These are phyloP conservation scores for Metschnikowia corniflorae DNA, from an alignment of 805 yeast genomes.

Conservation along the genomic window DNA sequence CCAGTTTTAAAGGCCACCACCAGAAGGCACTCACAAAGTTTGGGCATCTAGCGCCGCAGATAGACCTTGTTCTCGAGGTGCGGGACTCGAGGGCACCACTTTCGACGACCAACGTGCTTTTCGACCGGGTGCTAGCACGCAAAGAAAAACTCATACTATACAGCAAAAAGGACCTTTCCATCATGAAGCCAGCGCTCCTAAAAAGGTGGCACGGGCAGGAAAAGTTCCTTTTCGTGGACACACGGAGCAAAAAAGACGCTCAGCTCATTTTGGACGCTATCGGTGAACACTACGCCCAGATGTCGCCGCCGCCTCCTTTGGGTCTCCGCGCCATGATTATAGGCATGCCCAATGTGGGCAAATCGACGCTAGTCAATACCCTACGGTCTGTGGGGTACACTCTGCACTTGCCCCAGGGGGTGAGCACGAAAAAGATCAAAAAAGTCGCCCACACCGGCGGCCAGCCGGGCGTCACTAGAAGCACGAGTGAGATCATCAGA, in stretches of 20 bases:
- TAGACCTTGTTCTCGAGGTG: constrained; percentile 79
- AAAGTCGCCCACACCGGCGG: constrained; percentile 85
- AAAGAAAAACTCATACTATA: constrained; percentile 64
- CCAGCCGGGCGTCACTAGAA: constrained; percentile 85
- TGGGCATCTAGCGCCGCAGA: constrained; percentile 67
- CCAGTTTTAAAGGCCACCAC: constrained; percentile 92
- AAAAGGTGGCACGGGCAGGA: constrained; percentile 36
- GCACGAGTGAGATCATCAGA: constrained; percentile 70
- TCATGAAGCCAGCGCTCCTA: constrained; percentile 35
- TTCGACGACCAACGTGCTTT: constrained; percentile 73
- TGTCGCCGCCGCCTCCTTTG: constrained; percentile 74
- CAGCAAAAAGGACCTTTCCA: constrained; percentile 67
- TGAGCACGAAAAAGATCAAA: constrained; percentile 33
- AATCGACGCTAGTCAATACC: constrained; percentile 79
- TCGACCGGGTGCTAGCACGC: constrained; percentile 60
- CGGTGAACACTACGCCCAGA: constrained; percentile 38
- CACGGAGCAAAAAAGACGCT: constrained; percentile 50
- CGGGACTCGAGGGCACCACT: constrained; percentile 90
- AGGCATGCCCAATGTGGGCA: constrained; percentile 99
- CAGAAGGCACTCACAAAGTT: constrained; percentile 68
- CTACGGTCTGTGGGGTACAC: constrained; percentile 48
- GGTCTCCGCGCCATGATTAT: constrained; percentile 74
- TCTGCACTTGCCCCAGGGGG: constrained; percentile 18
- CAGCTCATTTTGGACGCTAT: constrained; percentile 48
- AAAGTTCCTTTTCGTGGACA: constrained; percentile 50